Conservation (phyloP, 2,329 filamentous ascomycete genomes). For the Claviceps purpurea region DNA sequence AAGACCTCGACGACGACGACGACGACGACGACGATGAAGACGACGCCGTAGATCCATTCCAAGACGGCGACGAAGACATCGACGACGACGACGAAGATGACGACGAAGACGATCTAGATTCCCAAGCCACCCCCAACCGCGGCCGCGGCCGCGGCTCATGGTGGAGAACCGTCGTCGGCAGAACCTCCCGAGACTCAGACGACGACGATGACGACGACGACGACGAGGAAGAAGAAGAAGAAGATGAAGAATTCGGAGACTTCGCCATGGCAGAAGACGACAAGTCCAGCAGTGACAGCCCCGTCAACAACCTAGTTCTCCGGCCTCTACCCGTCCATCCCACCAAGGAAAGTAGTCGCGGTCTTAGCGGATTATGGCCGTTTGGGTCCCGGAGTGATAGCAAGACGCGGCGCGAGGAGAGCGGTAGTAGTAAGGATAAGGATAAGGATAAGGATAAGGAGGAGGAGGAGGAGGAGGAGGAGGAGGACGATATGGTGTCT, state of each 20-base stretch:
- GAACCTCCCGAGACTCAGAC: slow-evolving; percentile 6
- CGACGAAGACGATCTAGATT: slow-evolving; percentile 39
- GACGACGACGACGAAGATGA: slow-evolving; percentile 29
- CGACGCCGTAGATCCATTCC: slow-evolving; percentile 28
- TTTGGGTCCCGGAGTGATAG: slow-evolving; percentile 31
- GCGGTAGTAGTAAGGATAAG: slow-evolving; percentile 14
- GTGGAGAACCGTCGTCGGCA: slow-evolving; percentile 31
- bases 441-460: slow-evolving; percentile 8
- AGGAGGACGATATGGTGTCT: slow-evolving; percentile 1
- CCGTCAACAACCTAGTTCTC: slow-evolving; percentile 32
- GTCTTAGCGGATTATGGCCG: slow-evolving; percentile 43
- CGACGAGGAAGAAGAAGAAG: slow-evolving; percentile 51
- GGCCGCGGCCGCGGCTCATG: slow-evolving; percentile 26
- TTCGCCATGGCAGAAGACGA: slow-evolving; percentile 51
- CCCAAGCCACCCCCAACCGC: slow-evolving; percentile 23
- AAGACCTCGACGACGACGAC: slow-evolving; percentile 14
- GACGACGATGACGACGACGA: slow-evolving; percentile 40
- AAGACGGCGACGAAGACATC: slow-evolving; percentile 38
- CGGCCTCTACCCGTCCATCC: slow-evolving; percentile 43
- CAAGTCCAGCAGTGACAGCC: slow-evolving; percentile 12
- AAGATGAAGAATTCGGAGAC: slow-evolving; percentile 56
- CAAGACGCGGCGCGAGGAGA: slow-evolving; percentile 15
- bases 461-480: too few relatives aligned
- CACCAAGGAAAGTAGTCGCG: slow-evolving; percentile 24
- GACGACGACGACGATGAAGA: slow-evolving; percentile 18